Evolutionary conservation across 2,329 filamentous ascomycete genomes (phyloP), one percentile per base, ranked within the genome.

Genomic region (Pezicula rhizophila): DNA sequence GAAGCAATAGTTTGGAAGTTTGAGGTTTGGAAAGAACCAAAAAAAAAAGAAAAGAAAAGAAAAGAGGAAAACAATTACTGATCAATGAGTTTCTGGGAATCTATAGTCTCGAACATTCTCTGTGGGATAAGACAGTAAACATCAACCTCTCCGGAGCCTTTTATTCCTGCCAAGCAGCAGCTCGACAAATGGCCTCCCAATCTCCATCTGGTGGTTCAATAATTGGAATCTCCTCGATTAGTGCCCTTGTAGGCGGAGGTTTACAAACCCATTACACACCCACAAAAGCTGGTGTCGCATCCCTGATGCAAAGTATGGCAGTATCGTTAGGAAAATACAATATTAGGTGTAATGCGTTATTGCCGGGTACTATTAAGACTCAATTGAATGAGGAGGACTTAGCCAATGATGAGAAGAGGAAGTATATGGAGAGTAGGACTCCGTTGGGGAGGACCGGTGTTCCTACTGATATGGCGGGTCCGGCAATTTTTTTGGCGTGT

Each of bases 111-210:
- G 74, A 80, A 8, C 77, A 82, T 1, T 78, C 84, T 49, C 80
- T 95, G 47, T 86, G 90, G 61, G 70, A 78, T 52, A 73, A 75
- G 47, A 95, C 89, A 2, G 73, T 95, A 37, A 73, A 78, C 34
- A 92, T 87, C 44, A 96, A 96, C 69, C 81, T 96, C 56, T 82
- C 85, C 57, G 90, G 90, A 40, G 87, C 89, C n/a, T 95, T 95
- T 71, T 91, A 90, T 71, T 78, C 87, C 33, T 84, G 87, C 18
- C 90, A 95, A 72, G 87, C 89, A 0, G 90, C 89, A 2, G 89
- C 88, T 1, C 79, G 84, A 2, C 88, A 93, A 65, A 93, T 96
- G 86, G 82, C 85, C 0, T 57, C 64, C 26, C 76, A 87, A 59
- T 70, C 74, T 2, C 80, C 83, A 0, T 67, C 79, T 0, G 88